A percentile compares a stretch with the other conserved stretches of the same genome.
Evolutionary conservation across 2,329 filamentous ascomycete genomes (phyloP).

Genomic region (Orbilia quercus): DNA sequence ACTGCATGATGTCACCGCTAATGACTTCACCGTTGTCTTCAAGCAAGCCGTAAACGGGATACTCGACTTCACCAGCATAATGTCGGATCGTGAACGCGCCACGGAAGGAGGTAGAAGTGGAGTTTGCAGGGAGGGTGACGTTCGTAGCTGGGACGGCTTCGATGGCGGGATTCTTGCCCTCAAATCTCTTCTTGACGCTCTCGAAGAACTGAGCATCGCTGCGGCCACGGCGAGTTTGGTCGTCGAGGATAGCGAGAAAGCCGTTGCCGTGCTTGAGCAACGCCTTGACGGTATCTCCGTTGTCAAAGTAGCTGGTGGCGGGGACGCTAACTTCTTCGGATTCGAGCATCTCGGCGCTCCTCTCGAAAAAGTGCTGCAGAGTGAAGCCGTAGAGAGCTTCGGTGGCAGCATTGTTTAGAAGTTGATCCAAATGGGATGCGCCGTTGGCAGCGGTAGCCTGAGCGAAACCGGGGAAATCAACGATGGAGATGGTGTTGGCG

Average conservation of each 20-base stretch:
- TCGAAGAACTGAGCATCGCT: constrained; percentile 91
- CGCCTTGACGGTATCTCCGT: constrained; percentile 91
- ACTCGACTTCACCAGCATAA: constrained; percentile 96
- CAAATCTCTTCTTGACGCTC: constrained; percentile 89
- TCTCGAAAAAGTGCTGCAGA: constrained; percentile 94
- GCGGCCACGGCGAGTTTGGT: constrained; percentile 89
- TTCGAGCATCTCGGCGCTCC: constrained; percentile 90
- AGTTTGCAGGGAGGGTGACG: constrained; percentile 71
- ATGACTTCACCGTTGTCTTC: constrained; percentile 98
- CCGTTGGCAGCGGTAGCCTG: constrained; percentile 77
- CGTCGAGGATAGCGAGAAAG: constrained; percentile 90
- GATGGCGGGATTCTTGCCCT: constrained; percentile 92
- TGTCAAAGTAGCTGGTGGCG: constrained; percentile 97
- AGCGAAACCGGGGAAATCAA: constrained; percentile 96
- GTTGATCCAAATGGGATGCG: constrained; percentile 85
- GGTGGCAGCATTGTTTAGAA: constrained; percentile 92
- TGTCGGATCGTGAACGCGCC: constrained; percentile 77
- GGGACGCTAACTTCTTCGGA: constrained; percentile 91
- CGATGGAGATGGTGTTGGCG: constrained; percentile 90
- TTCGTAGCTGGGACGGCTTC: constrained; percentile 78
- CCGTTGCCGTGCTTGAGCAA: constrained; percentile 93
- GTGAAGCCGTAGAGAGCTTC: constrained; percentile 94
- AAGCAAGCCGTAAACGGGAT: constrained; percentile 83
- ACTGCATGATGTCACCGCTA: constrained; percentile 92
- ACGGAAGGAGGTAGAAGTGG: constrained; percentile 86